A percentile compares a stretch with the other conserved stretches of the same genome.
Conservation (phyloP, 441 rosid genomes). For the Macaranga tanarius region DNA sequence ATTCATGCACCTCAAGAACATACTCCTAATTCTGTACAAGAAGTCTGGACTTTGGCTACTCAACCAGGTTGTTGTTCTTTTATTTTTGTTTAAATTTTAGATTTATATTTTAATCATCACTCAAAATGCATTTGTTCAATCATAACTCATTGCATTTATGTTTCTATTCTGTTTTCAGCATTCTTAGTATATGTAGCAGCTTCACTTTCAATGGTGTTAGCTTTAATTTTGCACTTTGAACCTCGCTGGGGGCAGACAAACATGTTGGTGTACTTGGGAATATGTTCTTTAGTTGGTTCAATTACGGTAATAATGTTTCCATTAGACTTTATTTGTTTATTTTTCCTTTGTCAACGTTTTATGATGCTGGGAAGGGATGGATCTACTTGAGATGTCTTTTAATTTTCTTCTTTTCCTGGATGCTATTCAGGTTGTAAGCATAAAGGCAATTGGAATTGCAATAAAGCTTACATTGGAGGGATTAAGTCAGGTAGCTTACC, state of each 20-base stretch:
- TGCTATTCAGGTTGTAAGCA: constrained; percentile 73
- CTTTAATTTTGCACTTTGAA: constrained; percentile 51
- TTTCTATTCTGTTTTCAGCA: constrained; percentile 36
- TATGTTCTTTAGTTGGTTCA: constrained; percentile 64
- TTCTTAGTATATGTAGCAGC: constrained; percentile 58
- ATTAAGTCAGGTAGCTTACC: constrained; percentile 60
- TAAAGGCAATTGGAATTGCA: constrained; percentile 92
- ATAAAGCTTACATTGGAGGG: constrained; percentile 81
- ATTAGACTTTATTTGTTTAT: no score
- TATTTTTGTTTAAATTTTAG: not conserved
- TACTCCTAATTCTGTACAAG: constrained; percentile 48
- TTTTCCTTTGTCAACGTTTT: not conserved
- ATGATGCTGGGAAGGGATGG: not conserved
- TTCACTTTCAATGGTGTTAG: constrained; percentile 49
- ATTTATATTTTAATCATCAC: no score
- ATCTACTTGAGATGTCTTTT: no score
- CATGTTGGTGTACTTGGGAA: constrained; percentile 62
- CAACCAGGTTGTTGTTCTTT: constrained; percentile 47
- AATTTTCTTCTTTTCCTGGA: not conserved
- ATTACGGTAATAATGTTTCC: constrained; percentile 45
- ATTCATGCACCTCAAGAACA: constrained; percentile 65
- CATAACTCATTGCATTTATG: not conserved
- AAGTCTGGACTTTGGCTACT: constrained; percentile 62
- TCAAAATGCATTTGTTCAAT: not conserved
- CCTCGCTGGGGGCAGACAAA: constrained; percentile 69